Percentiles rank a stretch among this genome's conserved stretches.
Conservation (phyloP, 108 stramenopile species). For the Nannochloropsis salina region DNA sequence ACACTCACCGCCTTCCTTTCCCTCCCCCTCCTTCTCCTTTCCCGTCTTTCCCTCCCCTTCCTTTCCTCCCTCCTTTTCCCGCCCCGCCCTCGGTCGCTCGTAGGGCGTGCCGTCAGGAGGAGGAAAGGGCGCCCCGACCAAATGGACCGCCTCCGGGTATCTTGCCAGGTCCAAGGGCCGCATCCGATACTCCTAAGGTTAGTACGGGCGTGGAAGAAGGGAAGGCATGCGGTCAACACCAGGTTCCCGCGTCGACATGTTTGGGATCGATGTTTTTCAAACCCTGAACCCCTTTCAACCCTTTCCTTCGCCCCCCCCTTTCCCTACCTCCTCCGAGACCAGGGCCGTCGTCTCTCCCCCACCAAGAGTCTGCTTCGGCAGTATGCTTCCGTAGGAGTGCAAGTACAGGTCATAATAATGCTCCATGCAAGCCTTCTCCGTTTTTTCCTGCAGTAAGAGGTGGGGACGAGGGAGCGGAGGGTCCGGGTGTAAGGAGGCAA, state of each 20-base stretch:
- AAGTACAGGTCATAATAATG: constrained; percentile 28
- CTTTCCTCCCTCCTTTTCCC: not conserved
- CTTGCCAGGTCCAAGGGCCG: not conserved
- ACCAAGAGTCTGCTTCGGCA: constrained; percentile 15
- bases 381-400: not conserved
- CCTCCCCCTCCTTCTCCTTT: constrained; percentile 11
- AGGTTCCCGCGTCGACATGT: too few species aligned
- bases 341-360: not conserved
- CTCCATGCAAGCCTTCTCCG: constrained; percentile 18
- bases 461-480: not conserved
- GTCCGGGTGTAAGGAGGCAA: not conserved
- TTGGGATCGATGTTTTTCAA: too few species aligned
- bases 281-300: too few species aligned
- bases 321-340: not conserved
- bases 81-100: not conserved
- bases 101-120: constrained; percentile 4
- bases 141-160: not conserved
- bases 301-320: not conserved
- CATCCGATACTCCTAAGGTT: not conserved
- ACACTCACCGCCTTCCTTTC: not conserved
- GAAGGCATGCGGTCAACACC: not conserved
- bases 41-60: not conserved
- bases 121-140: not conserved
- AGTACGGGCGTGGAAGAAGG: not conserved
- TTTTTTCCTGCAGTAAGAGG: not conserved